A percentile compares a stretch with the other conserved stretches of the same genome.
phyloP scores from a whole-genome alignment of 371 early-diverging fungal genomes.

The Mortierella sp. region DNA sequence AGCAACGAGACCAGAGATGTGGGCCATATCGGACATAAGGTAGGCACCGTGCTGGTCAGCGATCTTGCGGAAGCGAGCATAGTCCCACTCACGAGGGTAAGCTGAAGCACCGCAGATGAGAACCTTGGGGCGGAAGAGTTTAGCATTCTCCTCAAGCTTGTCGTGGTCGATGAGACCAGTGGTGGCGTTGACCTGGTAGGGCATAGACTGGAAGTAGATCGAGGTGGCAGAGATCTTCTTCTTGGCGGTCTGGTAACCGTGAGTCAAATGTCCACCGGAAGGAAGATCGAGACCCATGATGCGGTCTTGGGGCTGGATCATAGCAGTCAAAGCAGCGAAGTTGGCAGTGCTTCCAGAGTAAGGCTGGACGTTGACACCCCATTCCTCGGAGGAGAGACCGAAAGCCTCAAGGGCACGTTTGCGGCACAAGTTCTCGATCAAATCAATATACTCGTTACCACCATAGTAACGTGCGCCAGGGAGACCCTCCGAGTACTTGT shows the following conservation, averaged over 20 bases:
- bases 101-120: conserved; percentile 99
- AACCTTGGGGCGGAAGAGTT: conserved; percentile 96
- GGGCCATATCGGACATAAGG: conserved; percentile 99
- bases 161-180: conserved; percentile 98
- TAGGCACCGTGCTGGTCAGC: conserved; percentile 95
- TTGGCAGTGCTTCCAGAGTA: conserved; percentile 99
- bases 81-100: conserved; percentile 99
- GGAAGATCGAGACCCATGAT: conserved; percentile 99
- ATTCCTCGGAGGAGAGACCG: conserved; percentile 90
- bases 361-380: conserved; percentile 99
- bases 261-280: conserved; percentile 99
- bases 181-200: conserved; percentile 91
- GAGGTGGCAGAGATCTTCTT: conserved; percentile 99
- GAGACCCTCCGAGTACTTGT: conserved; percentile 99
- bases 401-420: conserved; percentile 96
- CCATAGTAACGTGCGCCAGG: conserved; percentile 95
- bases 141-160: conserved; percentile 90
- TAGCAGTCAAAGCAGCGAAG: conserved; percentile 96
- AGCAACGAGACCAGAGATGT: conserved; percentile 95
- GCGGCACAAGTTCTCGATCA: conserved; percentile 96
- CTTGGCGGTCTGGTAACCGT: conserved; percentile 99
- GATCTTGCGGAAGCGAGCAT: conserved; percentile 92
- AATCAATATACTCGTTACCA: conserved; percentile 99
- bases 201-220: conserved; percentile 98
- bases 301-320: conserved; percentile 96